Evolutionary conservation across 768 basidiomycete species (phyloP).

Genomic region (Dentipellis fragilis): DNA sequence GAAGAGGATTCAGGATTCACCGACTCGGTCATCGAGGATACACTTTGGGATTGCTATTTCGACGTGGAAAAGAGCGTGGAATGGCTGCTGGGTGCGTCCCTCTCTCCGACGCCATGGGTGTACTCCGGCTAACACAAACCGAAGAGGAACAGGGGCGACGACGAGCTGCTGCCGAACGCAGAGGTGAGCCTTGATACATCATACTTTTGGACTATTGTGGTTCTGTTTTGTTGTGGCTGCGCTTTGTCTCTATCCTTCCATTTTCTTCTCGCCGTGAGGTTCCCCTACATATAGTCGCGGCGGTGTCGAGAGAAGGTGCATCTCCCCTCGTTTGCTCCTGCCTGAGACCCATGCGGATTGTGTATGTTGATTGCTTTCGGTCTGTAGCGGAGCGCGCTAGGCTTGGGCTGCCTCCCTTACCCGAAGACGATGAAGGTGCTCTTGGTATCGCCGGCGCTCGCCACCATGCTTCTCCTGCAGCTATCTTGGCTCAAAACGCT

Average conservation of each 20-base stretch:
- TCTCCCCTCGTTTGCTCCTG: conserved; percentile 11
- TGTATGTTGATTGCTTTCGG: conserved; percentile 14
- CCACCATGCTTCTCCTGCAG: conserved; percentile 9
- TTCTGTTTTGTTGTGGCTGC: conserved; percentile 15
- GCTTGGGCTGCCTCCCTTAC: conserved; percentile 15
- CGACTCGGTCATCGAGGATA: conserved; percentile 66
- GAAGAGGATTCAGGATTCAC: conserved; percentile 57
- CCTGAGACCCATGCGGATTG: conserved; percentile 10
- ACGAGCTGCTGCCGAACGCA: conserved; percentile 57
- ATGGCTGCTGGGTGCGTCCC: conserved; percentile 60
- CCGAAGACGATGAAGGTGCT: conserved; percentile 9
- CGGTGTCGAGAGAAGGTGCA: conserved; percentile 15
- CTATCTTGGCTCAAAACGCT: conserved; percentile 1
- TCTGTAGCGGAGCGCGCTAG: conserved; percentile 13
- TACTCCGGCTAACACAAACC: not conserved
- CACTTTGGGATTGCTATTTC: conserved; percentile 84
- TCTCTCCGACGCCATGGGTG: not conserved
- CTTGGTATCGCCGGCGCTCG: conserved; percentile 8
- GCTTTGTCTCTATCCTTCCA: conserved; percentile 21
- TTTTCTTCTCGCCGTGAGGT: conserved; percentile 15
- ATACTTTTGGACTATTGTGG: conserved; percentile 21
- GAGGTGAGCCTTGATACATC: conserved; percentile 57
- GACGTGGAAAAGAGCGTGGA: conserved; percentile 68
- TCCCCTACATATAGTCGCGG: conserved; percentile 10
- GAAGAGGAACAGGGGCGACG: conserved; percentile 63